Base-by-base conservation (phyloP, 768 basidiomycete genomes). In the Brasilioporus rufonigricans region DNA sequence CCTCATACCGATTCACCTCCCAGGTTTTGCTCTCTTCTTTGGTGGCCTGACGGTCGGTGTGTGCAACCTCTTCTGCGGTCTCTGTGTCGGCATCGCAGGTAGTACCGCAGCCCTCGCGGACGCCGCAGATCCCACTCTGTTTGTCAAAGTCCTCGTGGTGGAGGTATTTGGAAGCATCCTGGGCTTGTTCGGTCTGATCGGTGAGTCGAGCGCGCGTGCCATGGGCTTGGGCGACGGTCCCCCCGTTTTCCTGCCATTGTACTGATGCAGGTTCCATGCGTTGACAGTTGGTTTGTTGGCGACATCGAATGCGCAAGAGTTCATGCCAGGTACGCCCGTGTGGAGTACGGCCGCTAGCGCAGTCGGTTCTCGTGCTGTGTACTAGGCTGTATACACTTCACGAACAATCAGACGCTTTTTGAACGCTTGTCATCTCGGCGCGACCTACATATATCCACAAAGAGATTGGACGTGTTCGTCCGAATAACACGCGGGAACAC, bases 121-220 rank as follows among this genome's bases (percentile, higher is more conserved):
- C 69, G 97, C 96, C 21, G 91, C 95, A 12, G 95, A 98, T 69
- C 95, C 96, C 3, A 82, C 85, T 35, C 72, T 98, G 32, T 98
- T 99, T 61, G 94, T 98, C 72, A 98, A 96, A 73, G 91, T 98
- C 57, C 83, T 99, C 49, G 87, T 99, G 52, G 91, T 99, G 0
- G 97, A 98, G 67, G 94, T 97, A 39, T 93, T 95, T 68, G 89
- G 87, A 50, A 89, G 89, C 65, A 93, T 97, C 52, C 73, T 97
- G 69, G 95, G 95, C 6, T 74, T 98, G 44, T 98, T 96, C 67
- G 95, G 94, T 19, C 75, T 96, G 59, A 97, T 96, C 62, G 90
- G 93, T 93, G 60, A 56, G 89, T 80, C 18, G 33, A 13, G 8
- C 53, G 36, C 1, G 2, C 13, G n/a, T n/a, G 1, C 11, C n/a